These are phyloP conservation scores for Metschnikowia lachancei DNA, from an alignment of 805 yeast genomes.

Conservation along the genomic window DNA sequence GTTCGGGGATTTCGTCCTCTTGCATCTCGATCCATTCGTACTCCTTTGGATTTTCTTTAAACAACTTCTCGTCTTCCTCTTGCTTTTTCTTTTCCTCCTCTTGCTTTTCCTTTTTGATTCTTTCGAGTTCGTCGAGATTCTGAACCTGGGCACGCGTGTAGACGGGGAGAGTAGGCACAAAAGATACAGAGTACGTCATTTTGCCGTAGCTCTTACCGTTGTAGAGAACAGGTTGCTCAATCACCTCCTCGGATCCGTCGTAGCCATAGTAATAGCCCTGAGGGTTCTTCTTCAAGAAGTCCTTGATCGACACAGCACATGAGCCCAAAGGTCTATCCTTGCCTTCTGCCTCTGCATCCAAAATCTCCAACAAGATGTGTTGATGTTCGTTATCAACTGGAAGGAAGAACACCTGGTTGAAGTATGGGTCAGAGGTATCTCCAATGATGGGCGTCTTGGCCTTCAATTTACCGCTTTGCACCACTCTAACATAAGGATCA, in stretches of 20 bases:
- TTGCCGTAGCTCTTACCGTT: slow-evolving; percentile 45
- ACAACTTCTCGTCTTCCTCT: slow-evolving; percentile 48
- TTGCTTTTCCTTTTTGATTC: slow-evolving; percentile 32
- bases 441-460: slow-evolving; percentile 56
- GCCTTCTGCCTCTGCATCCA: slow-evolving; percentile 64
- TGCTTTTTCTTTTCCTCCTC: slow-evolving; percentile 42
- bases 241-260: slow-evolving; percentile 49
- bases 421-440: slow-evolving; percentile 55
- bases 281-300: slow-evolving; percentile 47
- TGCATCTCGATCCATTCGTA: slow-evolving; percentile 62
- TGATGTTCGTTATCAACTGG: slow-evolving; percentile 63
- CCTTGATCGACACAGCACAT: slow-evolving; percentile 48
- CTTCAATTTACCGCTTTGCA: slow-evolving; percentile 55
- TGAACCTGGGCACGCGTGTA: slow-evolving; percentile 55
- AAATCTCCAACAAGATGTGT: slow-evolving; percentile 53
- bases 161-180: slow-evolving; percentile 64
- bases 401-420: slow-evolving; percentile 55
- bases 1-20: slow-evolving; percentile 31
- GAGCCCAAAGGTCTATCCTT: slow-evolving; percentile 66
- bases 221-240: slow-evolving; percentile 44
- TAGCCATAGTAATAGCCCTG: slow-evolving; percentile 48
- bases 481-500: slow-evolving; percentile 68
- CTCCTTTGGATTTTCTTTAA: slow-evolving; percentile 55
- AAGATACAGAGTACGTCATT: slow-evolving; percentile 55
- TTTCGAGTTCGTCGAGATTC: slow-evolving; percentile 44